These are phyloP conservation scores for Delitschia confertaspora DNA, from an alignment of 495 filamentous ascomycete species.

Conservation along the genomic window DNA sequence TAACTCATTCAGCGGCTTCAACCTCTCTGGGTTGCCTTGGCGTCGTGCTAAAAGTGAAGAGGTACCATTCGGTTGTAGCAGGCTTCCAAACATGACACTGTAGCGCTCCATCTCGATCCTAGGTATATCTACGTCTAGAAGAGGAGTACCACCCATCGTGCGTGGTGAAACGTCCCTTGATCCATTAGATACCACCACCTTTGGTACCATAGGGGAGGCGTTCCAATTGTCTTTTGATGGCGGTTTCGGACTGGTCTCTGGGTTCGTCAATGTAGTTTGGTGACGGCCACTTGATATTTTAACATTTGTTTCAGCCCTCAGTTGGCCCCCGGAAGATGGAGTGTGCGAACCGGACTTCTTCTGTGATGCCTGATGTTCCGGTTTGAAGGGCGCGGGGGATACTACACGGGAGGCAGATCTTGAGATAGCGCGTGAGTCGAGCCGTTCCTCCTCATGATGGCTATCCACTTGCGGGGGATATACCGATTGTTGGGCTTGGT, in stretches of 20 bases:
- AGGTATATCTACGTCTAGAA: constrained; percentile 73
- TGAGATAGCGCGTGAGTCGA: constrained; percentile 6
- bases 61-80: constrained; percentile 46
- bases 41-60: constrained; percentile 55
- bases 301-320: not conserved
- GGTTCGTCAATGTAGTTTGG: constrained; percentile 5
- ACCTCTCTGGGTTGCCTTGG: constrained; percentile 58
- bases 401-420: not conserved
- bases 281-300: not conserved
- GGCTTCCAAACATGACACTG: constrained; percentile 83
- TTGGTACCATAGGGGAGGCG: constrained; percentile 22
- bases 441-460: constrained; percentile 16
- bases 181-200: constrained; percentile 18
- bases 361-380: constrained; percentile 7
- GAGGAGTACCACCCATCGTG: constrained; percentile 20
- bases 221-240: constrained; percentile 15
- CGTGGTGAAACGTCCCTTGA: constrained; percentile 8
- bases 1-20: constrained; percentile 43
- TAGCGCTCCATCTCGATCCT: constrained; percentile 76
- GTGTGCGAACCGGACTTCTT: not conserved
- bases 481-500: constrained; percentile 24
- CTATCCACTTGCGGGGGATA: constrained; percentile 15
- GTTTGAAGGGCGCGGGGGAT: constrained; percentile 17
- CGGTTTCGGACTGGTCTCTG: constrained; percentile 18
- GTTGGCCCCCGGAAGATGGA: not conserved